Conservation (phyloP, 306 rosid genomes). For the Trifolium repens region DNA sequence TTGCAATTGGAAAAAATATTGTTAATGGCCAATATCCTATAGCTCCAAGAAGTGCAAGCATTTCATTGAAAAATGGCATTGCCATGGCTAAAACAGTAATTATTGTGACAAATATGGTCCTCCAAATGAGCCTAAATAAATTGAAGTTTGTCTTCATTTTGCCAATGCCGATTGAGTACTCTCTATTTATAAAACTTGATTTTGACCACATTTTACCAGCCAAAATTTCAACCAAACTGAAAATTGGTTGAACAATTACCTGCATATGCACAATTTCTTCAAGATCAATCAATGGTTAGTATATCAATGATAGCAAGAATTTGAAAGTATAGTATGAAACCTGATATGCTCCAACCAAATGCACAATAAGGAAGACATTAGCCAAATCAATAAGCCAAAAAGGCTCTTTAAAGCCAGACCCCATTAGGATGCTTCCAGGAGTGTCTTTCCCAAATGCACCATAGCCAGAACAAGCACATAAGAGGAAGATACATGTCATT, state of each 20-base stretch:
- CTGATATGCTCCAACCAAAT: conserved; percentile 72
- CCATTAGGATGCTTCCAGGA: conserved; percentile 60
- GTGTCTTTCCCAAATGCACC: conserved; percentile 66
- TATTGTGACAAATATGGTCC: conserved; percentile 26
- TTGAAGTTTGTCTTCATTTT: not conserved
- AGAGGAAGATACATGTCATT: conserved; percentile 55
- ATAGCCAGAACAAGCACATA: conserved; percentile 52
- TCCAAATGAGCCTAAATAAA: conserved; percentile 31
- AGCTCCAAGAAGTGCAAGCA: conserved; percentile 38
- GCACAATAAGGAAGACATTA: conserved; percentile 62
- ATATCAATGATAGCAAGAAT: not conserved
- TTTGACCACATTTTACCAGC: conserved; percentile 19
- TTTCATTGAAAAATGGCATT: conserved; percentile 38
- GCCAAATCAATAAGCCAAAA: conserved; percentile 66
- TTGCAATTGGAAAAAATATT: conserved; percentile 28
- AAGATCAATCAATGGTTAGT: not conserved
- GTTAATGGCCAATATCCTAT: conserved; percentile 35
- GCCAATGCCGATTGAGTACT: not conserved
- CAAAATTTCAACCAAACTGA: conserved; percentile 10
- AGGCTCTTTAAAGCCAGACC: conserved; percentile 59
- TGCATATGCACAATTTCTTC: not conserved
- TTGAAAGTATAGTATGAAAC: conserved; percentile 25
- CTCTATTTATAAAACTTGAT: conserved; percentile 1
- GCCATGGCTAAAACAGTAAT: conserved; percentile 32
- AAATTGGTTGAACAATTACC: conserved; percentile 40